Evolutionary conservation across 306 rosid genomes (phyloP).

Genomic region (Nissolia schottii): DNA sequence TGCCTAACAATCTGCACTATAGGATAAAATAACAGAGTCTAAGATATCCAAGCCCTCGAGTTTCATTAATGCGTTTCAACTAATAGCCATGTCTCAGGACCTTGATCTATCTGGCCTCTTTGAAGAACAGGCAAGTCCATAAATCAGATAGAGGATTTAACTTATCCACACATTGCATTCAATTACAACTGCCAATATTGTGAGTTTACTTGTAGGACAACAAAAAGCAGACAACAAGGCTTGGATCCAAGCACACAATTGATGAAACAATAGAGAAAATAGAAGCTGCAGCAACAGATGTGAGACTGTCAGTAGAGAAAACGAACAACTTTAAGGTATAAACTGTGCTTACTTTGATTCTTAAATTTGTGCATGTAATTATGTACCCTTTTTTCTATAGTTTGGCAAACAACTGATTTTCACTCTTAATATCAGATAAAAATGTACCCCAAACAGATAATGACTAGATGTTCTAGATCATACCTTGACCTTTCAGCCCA

Average conservation of each 20-base stretch:
- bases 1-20: conserved; percentile 9
- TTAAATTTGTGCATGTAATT: background rate
- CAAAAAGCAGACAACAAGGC: conserved; percentile 39
- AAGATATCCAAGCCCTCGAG: conserved; percentile 50
- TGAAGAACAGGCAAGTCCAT: conserved; percentile 61
- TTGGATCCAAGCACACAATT: conserved; percentile 61
- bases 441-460: conserved; percentile 47
- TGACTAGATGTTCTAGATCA: conserved; percentile 65
- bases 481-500: conserved; percentile 56
- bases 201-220: conserved; percentile 41
- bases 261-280: conserved; percentile 67
- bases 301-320: conserved; percentile 50
- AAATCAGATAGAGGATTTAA: background rate
- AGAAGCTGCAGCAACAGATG: conserved; percentile 75
- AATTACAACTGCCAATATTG: background rate
- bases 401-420: background rate
- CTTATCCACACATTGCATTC: background rate
- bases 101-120: conserved; percentile 81
- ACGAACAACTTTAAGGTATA: conserved; percentile 51
- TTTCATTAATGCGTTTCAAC: conserved; percentile 78
- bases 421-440: conserved; percentile 43
- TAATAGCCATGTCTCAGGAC: conserved; percentile 84
- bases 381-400: background rate
- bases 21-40: conserved; percentile 45
- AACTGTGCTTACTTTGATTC: background rate